These are phyloP conservation scores for Neurospora sp. DNA, from an alignment of 495 filamentous ascomycete species.

Conservation along the genomic window DNA sequence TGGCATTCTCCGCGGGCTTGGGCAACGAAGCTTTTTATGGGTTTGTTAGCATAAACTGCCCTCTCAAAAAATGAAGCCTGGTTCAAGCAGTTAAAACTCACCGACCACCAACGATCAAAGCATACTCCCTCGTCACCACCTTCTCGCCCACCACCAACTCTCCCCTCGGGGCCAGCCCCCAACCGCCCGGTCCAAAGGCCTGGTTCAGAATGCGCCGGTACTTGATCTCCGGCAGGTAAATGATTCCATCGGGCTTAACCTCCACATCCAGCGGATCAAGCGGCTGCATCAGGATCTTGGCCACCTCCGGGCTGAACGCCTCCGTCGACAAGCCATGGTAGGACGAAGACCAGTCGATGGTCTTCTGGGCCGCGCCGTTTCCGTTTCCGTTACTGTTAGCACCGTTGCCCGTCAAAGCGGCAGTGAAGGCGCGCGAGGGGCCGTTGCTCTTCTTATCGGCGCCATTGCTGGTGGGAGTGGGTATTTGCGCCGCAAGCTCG, in stretches of 20 bases:
- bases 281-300: constrained; percentile 58
- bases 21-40: constrained; percentile 59
- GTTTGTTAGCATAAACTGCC: neutral
- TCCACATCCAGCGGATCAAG: constrained; percentile 71
- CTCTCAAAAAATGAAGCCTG: too few species aligned
- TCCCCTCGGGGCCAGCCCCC: constrained; percentile 84
- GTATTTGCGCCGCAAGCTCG: constrained; percentile 12
- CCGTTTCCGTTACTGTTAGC: constrained; percentile 3
- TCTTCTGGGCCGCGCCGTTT: constrained; percentile 34
- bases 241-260: constrained; percentile 91
- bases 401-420: constrained; percentile 14
- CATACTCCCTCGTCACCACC: constrained; percentile 90
- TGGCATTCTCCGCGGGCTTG: constrained; percentile 91
- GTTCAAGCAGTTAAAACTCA: constrained; percentile 40
- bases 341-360: constrained; percentile 85
- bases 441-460: neutral
- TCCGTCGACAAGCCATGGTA: constrained; percentile 76
- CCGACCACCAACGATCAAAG: constrained; percentile 81
- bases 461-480: constrained; percentile 3
- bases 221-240: constrained; percentile 98
- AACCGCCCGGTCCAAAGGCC: constrained; percentile 91
- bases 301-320: constrained; percentile 68
- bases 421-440: constrained; percentile 2
- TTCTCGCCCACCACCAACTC: constrained; percentile 85
- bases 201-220: constrained; percentile 84